These are phyloP conservation scores for Ogataea trehalophila DNA, from an alignment of 805 yeast genomes.

Conservation along the genomic window DNA sequence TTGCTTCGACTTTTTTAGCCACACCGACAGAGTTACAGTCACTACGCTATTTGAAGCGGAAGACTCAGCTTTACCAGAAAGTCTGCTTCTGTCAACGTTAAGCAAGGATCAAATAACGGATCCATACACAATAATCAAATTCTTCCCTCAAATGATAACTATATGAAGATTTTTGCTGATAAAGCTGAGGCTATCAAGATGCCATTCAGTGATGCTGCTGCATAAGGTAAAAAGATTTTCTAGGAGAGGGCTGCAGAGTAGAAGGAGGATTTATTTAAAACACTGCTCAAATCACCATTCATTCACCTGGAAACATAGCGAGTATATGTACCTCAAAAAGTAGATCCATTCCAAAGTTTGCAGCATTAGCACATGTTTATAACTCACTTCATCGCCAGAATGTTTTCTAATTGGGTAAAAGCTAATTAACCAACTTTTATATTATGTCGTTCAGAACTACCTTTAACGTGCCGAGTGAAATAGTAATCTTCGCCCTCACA, in stretches of 20 bases:
- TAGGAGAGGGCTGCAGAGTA: constrained; percentile 33
- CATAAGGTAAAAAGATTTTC: constrained; percentile 29
- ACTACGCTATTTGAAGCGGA: constrained; percentile 40
- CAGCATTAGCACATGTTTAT: too few species aligned
- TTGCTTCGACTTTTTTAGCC: constrained; percentile 42
- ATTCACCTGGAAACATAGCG: constrained; percentile 31
- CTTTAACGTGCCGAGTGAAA: too few species aligned
- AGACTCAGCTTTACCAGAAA: constrained; percentile 32
- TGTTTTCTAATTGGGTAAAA: too few species aligned
- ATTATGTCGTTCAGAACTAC: too few species aligned
- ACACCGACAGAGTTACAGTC: constrained; percentile 38
- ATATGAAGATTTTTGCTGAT: constrained; percentile 31
- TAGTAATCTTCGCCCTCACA: too few species aligned
- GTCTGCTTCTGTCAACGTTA: constrained; percentile 39
- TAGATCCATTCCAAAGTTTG: too few species aligned
- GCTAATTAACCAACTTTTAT: too few species aligned
- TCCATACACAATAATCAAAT: constrained; percentile 35
- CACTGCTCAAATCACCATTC: constrained; percentile 26
- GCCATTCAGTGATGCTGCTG: constrained; percentile 18
- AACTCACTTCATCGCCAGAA: too few species aligned
- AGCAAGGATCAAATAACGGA: constrained; percentile 34
- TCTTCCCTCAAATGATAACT: constrained; percentile 36
- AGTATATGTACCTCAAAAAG: constrained; percentile 12
- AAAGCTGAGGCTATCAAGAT: constrained; percentile 28
- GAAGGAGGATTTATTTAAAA: constrained; percentile 20